These are phyloP conservation scores for Candida sithepensis DNA, from an alignment of 805 yeast genomes.

Conservation along the genomic window DNA sequence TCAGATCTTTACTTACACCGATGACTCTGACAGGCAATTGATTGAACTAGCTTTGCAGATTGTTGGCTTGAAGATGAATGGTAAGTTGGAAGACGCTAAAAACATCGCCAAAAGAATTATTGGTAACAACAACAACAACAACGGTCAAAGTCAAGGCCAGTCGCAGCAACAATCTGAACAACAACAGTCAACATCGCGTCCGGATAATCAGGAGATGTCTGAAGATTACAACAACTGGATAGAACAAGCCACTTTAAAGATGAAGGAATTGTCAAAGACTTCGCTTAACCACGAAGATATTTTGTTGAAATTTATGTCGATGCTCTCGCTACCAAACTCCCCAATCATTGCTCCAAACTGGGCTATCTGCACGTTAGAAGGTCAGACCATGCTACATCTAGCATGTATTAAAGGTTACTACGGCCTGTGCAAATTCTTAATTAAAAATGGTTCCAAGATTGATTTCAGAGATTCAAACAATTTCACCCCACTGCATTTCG, in stretches of 20 bases:
- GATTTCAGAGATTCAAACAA: conserved; percentile 79
- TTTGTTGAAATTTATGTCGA: conserved; percentile 45
- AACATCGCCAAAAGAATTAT: conserved; percentile 90
- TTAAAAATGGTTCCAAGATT: conserved; percentile 60
- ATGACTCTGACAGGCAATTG: conserved; percentile 92
- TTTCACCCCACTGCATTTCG: conserved; percentile 83
- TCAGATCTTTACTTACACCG: conserved; percentile 83
- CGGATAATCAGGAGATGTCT: neutral
- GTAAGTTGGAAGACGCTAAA: conserved; percentile 89
- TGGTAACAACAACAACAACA: conserved; percentile 47
- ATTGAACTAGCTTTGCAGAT: conserved; percentile 94
- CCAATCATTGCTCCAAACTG: conserved; percentile 62
- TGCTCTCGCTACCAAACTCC: conserved; percentile 65
- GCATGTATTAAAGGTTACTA: conserved; percentile 74
- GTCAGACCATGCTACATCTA: conserved; percentile 85
- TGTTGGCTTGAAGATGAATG: conserved; percentile 96
- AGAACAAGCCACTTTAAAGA: conserved; percentile 48
- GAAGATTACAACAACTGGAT: conserved; percentile 42
- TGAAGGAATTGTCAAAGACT: conserved; percentile 43
- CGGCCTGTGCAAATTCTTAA: conserved; percentile 56
- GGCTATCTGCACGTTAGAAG: conserved; percentile 76
- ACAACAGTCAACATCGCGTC: conserved; percentile 2
- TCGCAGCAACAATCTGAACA: conserved; percentile 11
- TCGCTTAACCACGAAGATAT: conserved; percentile 47
- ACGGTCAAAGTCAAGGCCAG: conserved; percentile 17